These are phyloP conservation scores for Starmerella geochares DNA, from an alignment of 805 yeast genomes.

Conservation along the genomic window DNA sequence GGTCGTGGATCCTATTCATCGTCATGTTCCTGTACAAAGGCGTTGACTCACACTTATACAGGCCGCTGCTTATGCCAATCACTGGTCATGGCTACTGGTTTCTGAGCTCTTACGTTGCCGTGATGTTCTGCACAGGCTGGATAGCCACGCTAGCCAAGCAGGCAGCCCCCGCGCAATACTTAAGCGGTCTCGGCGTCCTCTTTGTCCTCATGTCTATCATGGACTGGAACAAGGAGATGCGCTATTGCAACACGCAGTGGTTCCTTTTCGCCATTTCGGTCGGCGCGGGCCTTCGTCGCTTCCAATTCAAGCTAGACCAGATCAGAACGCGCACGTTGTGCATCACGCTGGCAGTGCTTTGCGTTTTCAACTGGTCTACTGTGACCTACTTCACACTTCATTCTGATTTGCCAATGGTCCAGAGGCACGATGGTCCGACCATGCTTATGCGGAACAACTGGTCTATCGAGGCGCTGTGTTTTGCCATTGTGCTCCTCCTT, in stretches of 20 bases:
- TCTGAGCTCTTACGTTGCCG: slow-evolving; percentile 12
- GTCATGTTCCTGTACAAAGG: neutral
- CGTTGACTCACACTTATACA: neutral
- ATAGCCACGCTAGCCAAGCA: slow-evolving; percentile 10
- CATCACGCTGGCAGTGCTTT: neutral
- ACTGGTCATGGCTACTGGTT: slow-evolving; percentile 16
- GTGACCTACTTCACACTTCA: slow-evolving; percentile 5
- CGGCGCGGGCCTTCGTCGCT: slow-evolving; percentile 15
- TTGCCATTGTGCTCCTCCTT: slow-evolving; percentile 8
- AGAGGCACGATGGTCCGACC: slow-evolving; percentile 3
- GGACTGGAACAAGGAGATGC: slow-evolving; percentile 6
- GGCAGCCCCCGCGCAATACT: slow-evolving; percentile 11
- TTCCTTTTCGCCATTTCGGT: slow-evolving; percentile 12
- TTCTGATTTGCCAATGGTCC: slow-evolving; percentile 2
- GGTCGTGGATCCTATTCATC: slow-evolving; percentile 12
- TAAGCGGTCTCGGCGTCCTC: slow-evolving; percentile 7
- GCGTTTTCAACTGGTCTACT: slow-evolving; percentile 6
- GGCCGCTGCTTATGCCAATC: slow-evolving; percentile 6
- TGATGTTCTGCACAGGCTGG: slow-evolving; percentile 12
- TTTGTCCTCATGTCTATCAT: slow-evolving; percentile 4
- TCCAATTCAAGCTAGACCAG: neutral
- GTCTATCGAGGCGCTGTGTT: slow-evolving; percentile 5
- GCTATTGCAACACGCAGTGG: slow-evolving; percentile 13
- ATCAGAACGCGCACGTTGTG: slow-evolving; percentile 8
- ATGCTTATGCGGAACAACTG: slow-evolving; percentile 15